Evolutionary conservation across 2,329 filamentous ascomycete species (phyloP), one percentile per base, ranked within the genome.

Genomic region (Dactylonectria estremocensis): DNA sequence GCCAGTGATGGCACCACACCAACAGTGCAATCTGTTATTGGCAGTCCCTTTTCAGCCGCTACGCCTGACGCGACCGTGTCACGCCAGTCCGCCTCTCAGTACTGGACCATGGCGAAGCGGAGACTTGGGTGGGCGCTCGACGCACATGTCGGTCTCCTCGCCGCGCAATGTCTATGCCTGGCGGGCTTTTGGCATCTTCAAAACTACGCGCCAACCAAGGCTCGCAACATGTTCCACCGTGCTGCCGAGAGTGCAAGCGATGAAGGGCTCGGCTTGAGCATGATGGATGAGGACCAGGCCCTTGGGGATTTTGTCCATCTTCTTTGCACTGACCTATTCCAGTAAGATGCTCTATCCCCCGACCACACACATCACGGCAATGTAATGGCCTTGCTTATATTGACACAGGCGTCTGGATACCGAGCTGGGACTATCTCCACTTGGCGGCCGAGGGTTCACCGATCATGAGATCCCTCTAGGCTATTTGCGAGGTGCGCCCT

Each of bases 141-240:
- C n/a, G 16, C 20, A 8, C 50, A 24, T 53, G 50, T 13, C 8
- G 20, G 50, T 9, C 50, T 53, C 13, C 50, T 53, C 11, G 33
- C 50, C 11, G 50, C 50, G 10, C 50, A 53, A 35, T 53, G 24
- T 53, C 22, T 53, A 9, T 53, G 50, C n/a, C 50, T 53, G 11
- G 50, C 50, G 5, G 50, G 50, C 9, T 53, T 53, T n/a, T 53
- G 50, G 50, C 50, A 53, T 53, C 24, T 53, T 11, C 50, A 53
- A 24, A 53, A 53, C 24, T 33, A 24, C 24, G 50, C 50, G 24
- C 50, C 50, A 18, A 22, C 11, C 50, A 53, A 53, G 50, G 50
- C 50, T 53, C 50, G 50, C 50, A 53, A 53, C 28, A 53, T 53
- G 50, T 53, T 53, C 31, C 24, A n/a, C n/a, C 50, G 50, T n/a